Evolutionary conservation across 148 eudicot genomes (phyloP).

Genomic region (Rhododendron vialii): DNA sequence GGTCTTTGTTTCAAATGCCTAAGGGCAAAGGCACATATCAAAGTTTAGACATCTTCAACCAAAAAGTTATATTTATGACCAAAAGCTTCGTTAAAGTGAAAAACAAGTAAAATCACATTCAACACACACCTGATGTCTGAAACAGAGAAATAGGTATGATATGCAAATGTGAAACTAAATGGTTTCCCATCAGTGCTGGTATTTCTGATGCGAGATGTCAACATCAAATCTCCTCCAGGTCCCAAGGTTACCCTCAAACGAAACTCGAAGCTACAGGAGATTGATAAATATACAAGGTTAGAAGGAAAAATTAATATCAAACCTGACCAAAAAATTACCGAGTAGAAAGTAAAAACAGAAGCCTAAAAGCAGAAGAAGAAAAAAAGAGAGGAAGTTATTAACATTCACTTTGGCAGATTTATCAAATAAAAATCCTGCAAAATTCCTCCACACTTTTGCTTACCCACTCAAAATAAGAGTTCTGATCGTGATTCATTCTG

Average conservation of each 20-base stretch:
- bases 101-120: background rate
- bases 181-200: conserved; percentile 79
- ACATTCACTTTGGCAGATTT: background rate
- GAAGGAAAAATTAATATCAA: background rate
- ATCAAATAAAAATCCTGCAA: background rate
- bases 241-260: conserved; percentile 85
- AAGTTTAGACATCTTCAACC: background rate
- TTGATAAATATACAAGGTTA: background rate
- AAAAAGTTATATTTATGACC: background rate
- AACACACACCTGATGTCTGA: conserved; percentile 78
- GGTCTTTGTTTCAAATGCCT: background rate
- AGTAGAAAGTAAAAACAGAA: background rate
- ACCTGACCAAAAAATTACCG: background rate
- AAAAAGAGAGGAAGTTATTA: background rate
- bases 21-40: background rate
- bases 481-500: background rate
- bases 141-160: conserved; percentile 88
- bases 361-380: background rate
- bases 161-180: conserved; percentile 82
- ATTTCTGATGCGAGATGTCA: conserved; percentile 91
- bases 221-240: conserved; percentile 84
- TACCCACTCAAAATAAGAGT: background rate
- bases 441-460: background rate
- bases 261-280: conserved; percentile 63
- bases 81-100: background rate